These are phyloP conservation scores for Colletotrichum sp. DNA, from an alignment of 2,329 filamentous ascomycete species.

Conservation along the genomic window DNA sequence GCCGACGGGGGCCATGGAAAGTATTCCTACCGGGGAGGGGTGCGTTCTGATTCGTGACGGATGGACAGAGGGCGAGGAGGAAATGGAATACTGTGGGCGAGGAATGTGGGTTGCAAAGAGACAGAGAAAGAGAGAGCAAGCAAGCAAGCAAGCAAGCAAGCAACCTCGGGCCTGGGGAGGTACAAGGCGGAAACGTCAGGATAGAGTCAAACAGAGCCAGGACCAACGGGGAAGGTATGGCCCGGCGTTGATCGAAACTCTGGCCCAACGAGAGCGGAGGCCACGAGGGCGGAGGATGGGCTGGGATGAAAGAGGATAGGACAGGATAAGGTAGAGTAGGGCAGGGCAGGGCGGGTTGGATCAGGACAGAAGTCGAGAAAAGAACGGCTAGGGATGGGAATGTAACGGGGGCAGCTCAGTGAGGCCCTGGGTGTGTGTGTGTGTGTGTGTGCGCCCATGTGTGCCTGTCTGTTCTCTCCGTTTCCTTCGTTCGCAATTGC, in stretches of 20 bases:
- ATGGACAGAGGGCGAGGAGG: background rate
- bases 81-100: background rate
- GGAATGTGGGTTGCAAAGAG: background rate
- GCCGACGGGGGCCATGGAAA: background rate
- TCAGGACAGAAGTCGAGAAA: background rate
- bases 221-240: background rate
- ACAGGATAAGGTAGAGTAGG: background rate
- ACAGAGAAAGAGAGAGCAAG: background rate
- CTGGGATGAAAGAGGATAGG: background rate
- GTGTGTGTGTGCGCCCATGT: background rate
- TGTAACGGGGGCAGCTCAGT: background rate
- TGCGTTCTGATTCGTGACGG: conserved; percentile 7
- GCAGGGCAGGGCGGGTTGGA: background rate
- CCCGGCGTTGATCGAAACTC: conserved; percentile 1
- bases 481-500: conserved; percentile 18
- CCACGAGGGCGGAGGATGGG: background rate
- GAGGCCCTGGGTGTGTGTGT: background rate
- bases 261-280: conserved; percentile 1
- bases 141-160: background rate
- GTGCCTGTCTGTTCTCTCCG: conserved; percentile 4
- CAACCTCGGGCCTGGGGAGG: background rate
- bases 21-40: background rate
- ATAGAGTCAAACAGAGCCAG: background rate
- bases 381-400: background rate
- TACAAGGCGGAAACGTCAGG: conserved; percentile 5